Evolutionary conservation across 2,329 filamentous ascomycete genomes (phyloP).

Genomic region (Cryphonectria naterciae): DNA sequence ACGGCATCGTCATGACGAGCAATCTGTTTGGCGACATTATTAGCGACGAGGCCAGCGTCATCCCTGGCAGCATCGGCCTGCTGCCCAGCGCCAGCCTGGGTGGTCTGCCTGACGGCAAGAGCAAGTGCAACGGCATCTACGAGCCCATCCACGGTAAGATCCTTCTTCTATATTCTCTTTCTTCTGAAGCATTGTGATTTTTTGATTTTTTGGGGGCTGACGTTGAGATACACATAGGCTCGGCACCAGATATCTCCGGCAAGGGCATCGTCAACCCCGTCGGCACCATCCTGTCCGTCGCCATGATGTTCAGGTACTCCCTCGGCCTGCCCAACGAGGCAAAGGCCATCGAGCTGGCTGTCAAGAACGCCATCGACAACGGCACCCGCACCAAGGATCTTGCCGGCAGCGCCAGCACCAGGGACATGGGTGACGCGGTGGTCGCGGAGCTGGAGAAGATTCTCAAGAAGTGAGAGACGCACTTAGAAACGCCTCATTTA

Average conservation of each 20-base stretch:
- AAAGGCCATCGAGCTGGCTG: slow-evolving; percentile 78
- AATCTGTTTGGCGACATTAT: slow-evolving; percentile 98
- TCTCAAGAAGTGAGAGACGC: slow-evolving; percentile 51
- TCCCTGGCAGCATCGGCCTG: slow-evolving; percentile 86
- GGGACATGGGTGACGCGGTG: slow-evolving; percentile 78
- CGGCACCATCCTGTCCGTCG: slow-evolving; percentile 86
- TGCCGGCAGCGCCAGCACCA: slow-evolving; percentile 74
- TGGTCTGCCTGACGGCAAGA: slow-evolving; percentile 83
- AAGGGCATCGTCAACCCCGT: slow-evolving; percentile 91
- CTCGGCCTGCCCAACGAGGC: slow-evolving; percentile 79
- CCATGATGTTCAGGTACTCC: slow-evolving; percentile 96
- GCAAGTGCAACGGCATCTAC: slow-evolving; percentile 89
- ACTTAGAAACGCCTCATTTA: neutral
- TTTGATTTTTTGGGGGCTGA: neutral
- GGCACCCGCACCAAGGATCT: slow-evolving; percentile 84
- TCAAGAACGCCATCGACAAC: slow-evolving; percentile 76
- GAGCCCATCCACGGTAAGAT: slow-evolving; percentile 89
- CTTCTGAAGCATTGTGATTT: neutral
- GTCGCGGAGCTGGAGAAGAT: slow-evolving; percentile 73
- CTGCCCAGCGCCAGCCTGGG: slow-evolving; percentile 86
- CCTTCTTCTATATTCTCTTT: neutral
- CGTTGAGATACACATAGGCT: slow-evolving; percentile 56
- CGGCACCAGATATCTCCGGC: slow-evolving; percentile 90
- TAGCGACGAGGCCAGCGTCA: slow-evolving; percentile 91
- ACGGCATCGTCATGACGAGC: slow-evolving; percentile 89